These are phyloP conservation scores for Hymenoscyphus repandus DNA, from an alignment of 2,329 filamentous ascomycete species.

Conservation along the genomic window DNA sequence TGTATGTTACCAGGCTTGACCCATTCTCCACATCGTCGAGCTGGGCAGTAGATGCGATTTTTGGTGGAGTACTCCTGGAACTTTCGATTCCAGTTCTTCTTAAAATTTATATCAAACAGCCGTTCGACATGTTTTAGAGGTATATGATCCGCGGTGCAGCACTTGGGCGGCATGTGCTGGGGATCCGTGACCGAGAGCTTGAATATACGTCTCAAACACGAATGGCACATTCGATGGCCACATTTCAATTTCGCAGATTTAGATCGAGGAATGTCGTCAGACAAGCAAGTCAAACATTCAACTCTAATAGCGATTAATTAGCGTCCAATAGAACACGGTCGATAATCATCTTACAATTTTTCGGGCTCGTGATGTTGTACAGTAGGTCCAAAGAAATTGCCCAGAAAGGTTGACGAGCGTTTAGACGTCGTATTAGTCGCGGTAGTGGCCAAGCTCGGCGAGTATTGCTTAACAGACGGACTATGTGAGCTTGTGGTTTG, in stretches of 20 bases:
- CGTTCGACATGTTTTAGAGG: slow-evolving; percentile 70
- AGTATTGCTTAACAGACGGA: slow-evolving; percentile 12
- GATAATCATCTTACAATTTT: slow-evolving; percentile 24
- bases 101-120: slow-evolving; percentile 69
- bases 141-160: slow-evolving; percentile 70
- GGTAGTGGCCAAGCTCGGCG: slow-evolving; percentile 13
- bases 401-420: slow-evolving; percentile 20
- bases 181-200: slow-evolving; percentile 70
- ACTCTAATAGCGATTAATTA: slow-evolving; percentile 42
- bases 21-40: slow-evolving; percentile 68
- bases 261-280: slow-evolving; percentile 57
- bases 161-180: slow-evolving; percentile 78
- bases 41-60: slow-evolving; percentile 74
- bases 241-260: slow-evolving; percentile 70
- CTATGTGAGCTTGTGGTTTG: slow-evolving; percentile 23
- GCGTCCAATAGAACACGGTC: not conserved
- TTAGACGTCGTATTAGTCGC: slow-evolving; percentile 13
- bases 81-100: slow-evolving; percentile 74
- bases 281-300: slow-evolving; percentile 67
- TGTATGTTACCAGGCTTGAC: slow-evolving; percentile 69
- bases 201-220: slow-evolving; percentile 71
- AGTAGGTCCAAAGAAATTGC: slow-evolving; percentile 20
- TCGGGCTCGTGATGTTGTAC: slow-evolving; percentile 22
- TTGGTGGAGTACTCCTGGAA: slow-evolving; percentile 70
- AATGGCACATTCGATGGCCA: slow-evolving; percentile 74